Conservation (phyloP, 2,329 filamentous ascomycete species). For the Emmonsia crescens region DNA sequence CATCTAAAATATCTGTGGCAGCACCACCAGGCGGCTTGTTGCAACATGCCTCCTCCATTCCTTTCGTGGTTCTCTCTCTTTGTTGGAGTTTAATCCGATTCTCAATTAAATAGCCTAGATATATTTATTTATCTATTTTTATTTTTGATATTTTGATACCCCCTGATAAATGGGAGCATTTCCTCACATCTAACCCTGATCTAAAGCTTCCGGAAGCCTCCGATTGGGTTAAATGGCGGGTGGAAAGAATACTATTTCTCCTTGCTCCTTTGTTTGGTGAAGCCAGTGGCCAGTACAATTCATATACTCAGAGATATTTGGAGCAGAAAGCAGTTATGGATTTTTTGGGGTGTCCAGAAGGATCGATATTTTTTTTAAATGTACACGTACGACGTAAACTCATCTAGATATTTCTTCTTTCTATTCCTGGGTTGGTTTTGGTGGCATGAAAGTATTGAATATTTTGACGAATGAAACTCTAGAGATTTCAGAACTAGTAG, state of each 20-base stretch:
- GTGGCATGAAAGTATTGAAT: not conserved
- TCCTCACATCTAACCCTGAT: not conserved
- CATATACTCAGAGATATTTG: not conserved
- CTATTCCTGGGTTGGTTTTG: not conserved
- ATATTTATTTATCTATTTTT: not conserved
- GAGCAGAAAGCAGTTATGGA: not conserved
- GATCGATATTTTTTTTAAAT: not conserved
- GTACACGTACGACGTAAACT: not conserved
- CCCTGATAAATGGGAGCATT: not conserved
- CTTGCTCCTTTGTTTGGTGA: not conserved
- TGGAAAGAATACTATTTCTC: not conserved
- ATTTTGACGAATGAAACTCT: not conserved
- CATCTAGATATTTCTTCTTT: not conserved
- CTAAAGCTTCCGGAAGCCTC: not conserved
- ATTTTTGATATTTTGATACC: not conserved
- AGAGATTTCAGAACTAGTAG: too few relatives aligned
- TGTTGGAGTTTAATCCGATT: not conserved
- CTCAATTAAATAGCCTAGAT: not conserved
- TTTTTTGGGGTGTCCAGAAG: not conserved
- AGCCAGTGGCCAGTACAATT: not conserved
- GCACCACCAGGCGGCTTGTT: not conserved
- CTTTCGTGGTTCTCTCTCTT: not conserved
- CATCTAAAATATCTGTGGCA: not conserved
- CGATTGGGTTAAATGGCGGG: not conserved
- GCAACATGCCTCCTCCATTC: not conserved